Base-by-base conservation (phyloP, 352 stramenopile species). In the Globisporangium emineosum region DNA sequence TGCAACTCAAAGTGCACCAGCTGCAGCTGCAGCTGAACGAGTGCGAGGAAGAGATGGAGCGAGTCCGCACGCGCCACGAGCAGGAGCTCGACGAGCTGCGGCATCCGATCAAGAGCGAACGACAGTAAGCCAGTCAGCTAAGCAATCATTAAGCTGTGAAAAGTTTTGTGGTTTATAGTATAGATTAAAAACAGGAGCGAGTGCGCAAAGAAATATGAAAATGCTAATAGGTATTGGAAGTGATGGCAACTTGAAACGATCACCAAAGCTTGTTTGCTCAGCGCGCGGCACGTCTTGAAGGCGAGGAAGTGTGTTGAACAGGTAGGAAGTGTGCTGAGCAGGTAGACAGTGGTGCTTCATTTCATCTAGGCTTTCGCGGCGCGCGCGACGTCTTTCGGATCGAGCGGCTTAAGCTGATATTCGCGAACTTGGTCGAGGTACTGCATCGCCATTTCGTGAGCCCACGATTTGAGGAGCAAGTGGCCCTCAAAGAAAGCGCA, bases 21-120 rank as follows among this genome's bases (percentile, higher is more conserved):
- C 62, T 91, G 12, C 83, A 87, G 59, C 72, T 86, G 60, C 88
- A 90, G 64, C 70, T 91, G 5, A 70, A 60, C 27, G 86, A 94
- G 60, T 91, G 83, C 30, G 86, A 94, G 60, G 86, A 94, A n/a
- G 86, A 94, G 68, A 94, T 94, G 49, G 76, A 79, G 57, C 79
- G 86, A 40, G 88, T 91, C 21, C 77, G 91, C 40, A 76, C 73
- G 47, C 85, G 85, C 5, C 79, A 94, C 40, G 50, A 66, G 5
- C 60, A 35, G 9, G 60, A 60, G 27, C 60, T 66, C 19, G 60
- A 66, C 8, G 60, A 53, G 51, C 51, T 66, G 37, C 60, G 60
- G n/a, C 50, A 66, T 60, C 60, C 60, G 13, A 32, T 66, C 50
- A 66, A 66, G 40, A 54, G 12, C 13, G 60, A 66, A n/a, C 19